Evolutionary conservation across 805 yeast genomes (phyloP).

Genomic region (Cephaloascus fragrans): DNA sequence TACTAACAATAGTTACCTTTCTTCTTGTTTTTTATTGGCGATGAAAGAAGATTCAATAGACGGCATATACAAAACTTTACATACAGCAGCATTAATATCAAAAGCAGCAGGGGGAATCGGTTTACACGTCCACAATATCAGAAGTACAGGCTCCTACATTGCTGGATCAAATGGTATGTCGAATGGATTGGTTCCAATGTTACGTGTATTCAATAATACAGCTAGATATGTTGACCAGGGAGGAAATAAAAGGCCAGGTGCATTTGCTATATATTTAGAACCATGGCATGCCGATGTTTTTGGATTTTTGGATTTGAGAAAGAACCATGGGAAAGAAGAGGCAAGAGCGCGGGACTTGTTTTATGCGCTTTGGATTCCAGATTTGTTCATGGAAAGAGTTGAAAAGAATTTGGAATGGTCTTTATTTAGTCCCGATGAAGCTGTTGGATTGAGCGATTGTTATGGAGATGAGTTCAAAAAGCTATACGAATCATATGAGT

Average conservation of each 20-base stretch:
- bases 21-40: constrained; percentile 54
- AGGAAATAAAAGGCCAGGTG: constrained; percentile 59
- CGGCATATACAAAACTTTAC: constrained; percentile 51
- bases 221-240: constrained; percentile 60
- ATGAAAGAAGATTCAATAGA: constrained; percentile 58
- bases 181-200: constrained; percentile 54
- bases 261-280: constrained; percentile 49
- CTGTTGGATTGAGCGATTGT: constrained; percentile 44
- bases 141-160: constrained; percentile 51
- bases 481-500: constrained; percentile 42
- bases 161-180: constrained; percentile 58
- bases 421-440: constrained; percentile 49
- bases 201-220: constrained; percentile 52
- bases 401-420: constrained; percentile 49
- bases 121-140: constrained; percentile 48
- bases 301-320: constrained; percentile 49
- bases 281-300: constrained; percentile 58
- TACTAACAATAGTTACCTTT: constrained; percentile 50
- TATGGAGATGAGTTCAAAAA: constrained; percentile 48
- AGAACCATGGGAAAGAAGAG: constrained; percentile 58
- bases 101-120: constrained; percentile 60
- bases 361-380: constrained; percentile 58
- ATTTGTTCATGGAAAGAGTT: constrained; percentile 52
- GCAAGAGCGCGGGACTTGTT: constrained; percentile 54
- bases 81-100: constrained; percentile 52